Percentiles rank a stretch among this genome's conserved stretches.
phyloP scores from a whole-genome alignment of 176 grass and related monocot species.

The Oryza brachyantha region DNA sequence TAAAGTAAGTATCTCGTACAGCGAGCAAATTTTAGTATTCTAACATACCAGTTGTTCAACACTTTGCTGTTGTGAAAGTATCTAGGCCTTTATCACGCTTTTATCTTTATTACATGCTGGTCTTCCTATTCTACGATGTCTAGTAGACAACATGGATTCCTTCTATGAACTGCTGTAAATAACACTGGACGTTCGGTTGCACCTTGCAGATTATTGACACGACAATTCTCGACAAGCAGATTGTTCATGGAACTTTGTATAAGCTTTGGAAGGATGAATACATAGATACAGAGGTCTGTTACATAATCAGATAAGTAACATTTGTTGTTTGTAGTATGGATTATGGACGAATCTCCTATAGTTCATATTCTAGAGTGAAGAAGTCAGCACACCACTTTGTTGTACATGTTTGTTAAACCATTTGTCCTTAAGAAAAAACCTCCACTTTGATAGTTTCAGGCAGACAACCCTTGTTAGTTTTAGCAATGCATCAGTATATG shows the following conservation, averaged over 20 bases:
- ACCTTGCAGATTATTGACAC: slow-evolving; percentile 72
- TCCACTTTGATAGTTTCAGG: neutral
- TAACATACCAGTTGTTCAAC: neutral
- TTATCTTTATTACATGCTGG: slow-evolving; percentile 17
- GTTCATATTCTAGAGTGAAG: neutral
- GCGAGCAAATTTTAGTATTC: slow-evolving; percentile 8
- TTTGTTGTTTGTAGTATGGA: neutral
- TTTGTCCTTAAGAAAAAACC: neutral
- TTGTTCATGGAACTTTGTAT: slow-evolving; percentile 69
- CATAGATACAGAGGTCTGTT: slow-evolving; percentile 56
- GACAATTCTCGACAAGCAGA: slow-evolving; percentile 71
- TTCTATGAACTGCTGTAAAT: slow-evolving; percentile 18
- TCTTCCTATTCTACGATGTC: slow-evolving; percentile 22
- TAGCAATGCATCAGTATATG: slow-evolving; percentile 4
- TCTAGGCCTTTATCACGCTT: neutral
- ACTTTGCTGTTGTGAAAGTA: slow-evolving; percentile 11
- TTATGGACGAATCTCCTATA: neutral
- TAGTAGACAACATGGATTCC: slow-evolving; percentile 18
- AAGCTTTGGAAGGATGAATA: slow-evolving; percentile 81
- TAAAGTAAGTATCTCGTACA: slow-evolving; percentile 51
- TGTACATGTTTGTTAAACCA: neutral
- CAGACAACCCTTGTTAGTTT: neutral
- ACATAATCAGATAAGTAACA: neutral
- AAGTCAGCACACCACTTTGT: neutral
- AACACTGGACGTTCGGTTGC: slow-evolving; percentile 6